phyloP scores from a whole-genome alignment of 116 monocot genomes.

The Zostera marina region DNA sequence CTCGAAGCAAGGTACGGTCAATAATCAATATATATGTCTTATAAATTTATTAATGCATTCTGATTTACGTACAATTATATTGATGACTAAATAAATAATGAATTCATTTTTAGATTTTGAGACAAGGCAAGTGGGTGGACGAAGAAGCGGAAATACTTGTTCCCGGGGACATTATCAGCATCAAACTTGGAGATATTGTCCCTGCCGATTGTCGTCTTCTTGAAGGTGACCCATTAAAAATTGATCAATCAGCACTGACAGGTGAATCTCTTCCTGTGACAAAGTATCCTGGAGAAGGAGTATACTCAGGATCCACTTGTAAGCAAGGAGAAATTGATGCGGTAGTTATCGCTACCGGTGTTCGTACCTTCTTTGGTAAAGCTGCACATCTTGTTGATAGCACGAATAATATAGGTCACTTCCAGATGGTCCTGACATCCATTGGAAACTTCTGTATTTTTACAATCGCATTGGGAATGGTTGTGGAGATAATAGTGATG shows the following conservation, averaged over 20 bases:
- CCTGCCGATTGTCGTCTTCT: constrained; percentile 68
- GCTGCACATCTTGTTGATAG: constrained; percentile 80
- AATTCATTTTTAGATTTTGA: constrained; percentile 23
- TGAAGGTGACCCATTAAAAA: constrained; percentile 61
- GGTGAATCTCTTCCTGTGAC: no score
- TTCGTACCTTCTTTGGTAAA: constrained; percentile 89
- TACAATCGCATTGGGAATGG: constrained; percentile 64
- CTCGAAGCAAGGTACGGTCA: constrained; percentile 51
- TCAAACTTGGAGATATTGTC: constrained; percentile 81
- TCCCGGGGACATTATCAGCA: no score
- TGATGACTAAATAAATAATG: background rate
- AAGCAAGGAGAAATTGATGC: constrained; percentile 57
- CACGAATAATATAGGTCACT: constrained; percentile 76
- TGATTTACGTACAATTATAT: background rate
- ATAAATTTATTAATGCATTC: background rate
- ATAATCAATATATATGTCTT: no score
- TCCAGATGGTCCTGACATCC: constrained; percentile 74
- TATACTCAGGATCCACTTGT: constrained; percentile 51
- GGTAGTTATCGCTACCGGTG: constrained; percentile 62
- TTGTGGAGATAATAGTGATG: constrained; percentile 71
- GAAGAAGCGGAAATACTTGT: constrained; percentile 70
- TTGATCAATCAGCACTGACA: no score
- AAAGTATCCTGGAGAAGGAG: constrained; percentile 30
- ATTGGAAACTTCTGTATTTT: constrained; percentile 93
- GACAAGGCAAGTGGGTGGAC: constrained; percentile 62